These are phyloP conservation scores for Climacium dendroides DNA, from an alignment of 225 moss, liverwort and hornwort species.

Conservation along the genomic window DNA sequence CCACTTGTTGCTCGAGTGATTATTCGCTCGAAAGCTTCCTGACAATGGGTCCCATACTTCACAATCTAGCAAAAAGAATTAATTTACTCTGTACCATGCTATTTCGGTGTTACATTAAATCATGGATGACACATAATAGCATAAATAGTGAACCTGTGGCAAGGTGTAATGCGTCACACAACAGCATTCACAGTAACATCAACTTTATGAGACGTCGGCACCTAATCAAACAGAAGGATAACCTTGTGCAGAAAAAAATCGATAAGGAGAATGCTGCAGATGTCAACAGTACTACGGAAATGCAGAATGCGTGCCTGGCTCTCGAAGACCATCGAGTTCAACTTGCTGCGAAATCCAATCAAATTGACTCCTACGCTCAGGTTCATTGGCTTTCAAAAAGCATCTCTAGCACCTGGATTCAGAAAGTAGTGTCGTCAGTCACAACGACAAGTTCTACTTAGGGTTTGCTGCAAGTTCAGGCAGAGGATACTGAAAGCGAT, in stretches of 20 bases:
- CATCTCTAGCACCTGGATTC: neutral
- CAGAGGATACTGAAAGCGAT: neutral
- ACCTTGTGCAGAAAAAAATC: slow-evolving; percentile 38
- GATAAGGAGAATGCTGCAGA: slow-evolving; percentile 47
- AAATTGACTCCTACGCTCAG: slow-evolving; percentile 50
- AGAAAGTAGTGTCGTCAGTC: neutral
- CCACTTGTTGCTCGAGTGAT: neutral
- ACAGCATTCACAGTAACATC: neutral
- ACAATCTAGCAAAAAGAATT: neutral
- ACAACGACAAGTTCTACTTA: neutral
- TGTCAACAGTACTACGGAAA: slow-evolving; percentile 31
- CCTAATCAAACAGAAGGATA: neutral
- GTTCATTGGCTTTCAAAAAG: neutral
- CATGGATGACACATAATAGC: neutral
- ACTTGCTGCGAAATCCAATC: slow-evolving; percentile 39
- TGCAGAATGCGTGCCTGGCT: slow-evolving; percentile 46
- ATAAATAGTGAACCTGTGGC: neutral
- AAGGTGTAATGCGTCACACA: neutral
- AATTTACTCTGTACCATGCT: neutral
- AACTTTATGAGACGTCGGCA: neutral
- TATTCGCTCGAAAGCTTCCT: neutral
- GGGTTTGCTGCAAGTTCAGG: neutral
- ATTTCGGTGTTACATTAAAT: neutral
- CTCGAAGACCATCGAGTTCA: slow-evolving; percentile 39
- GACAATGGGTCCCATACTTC: neutral